Evolutionary conservation across 257 asterid species (phyloP), one percentile per base, ranked within the genome.

Genomic region (Solanum pennellii): DNA sequence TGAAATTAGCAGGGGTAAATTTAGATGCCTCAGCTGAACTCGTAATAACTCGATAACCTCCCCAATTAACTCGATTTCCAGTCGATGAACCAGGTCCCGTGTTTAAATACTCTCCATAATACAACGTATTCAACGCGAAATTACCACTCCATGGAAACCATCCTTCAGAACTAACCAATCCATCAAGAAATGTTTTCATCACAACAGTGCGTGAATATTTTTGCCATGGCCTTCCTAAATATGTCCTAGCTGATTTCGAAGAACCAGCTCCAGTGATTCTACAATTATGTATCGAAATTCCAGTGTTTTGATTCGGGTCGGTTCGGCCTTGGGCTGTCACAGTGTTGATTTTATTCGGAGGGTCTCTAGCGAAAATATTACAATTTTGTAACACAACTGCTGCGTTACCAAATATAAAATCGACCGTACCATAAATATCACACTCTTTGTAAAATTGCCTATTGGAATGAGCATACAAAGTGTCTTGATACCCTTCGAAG

Each of bases 401-500:
- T 1, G 98, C 98, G 86, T 95, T 94, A 49, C 99, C 98, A 27
- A 97, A 95, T 11, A 97, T 94, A 88, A 95, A 97, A 89, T 97
- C 99, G 0, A 95, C 95, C 0, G 99, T 97, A 10, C 98, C 99
- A 56, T 94, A 94, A 45, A 97, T 90, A 85, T 94, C 93, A 86
- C 99, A 97, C 15, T 94, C 92, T 39, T 93, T 82, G 76, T 93
- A 97, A 90, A 97, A 95, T 86, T 97, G 98, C 6, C 97, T 87
- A 4, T 93, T 84, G 0, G 98, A 92, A 56, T 92, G 95, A 52
- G 88, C 95, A 84, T 95, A 97, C 9, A 96, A 93, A 0, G 99
- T 97, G 88, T 97, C 99, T 88, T 97, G 99, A 79, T 94, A 95
- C 0, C 99, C 98, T 77, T 95, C 98, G 71, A 97, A 94, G 72